Evolutionary conservation across 73 alveolate species (phyloP).

Genomic region (Paramecium biaurelia): DNA sequence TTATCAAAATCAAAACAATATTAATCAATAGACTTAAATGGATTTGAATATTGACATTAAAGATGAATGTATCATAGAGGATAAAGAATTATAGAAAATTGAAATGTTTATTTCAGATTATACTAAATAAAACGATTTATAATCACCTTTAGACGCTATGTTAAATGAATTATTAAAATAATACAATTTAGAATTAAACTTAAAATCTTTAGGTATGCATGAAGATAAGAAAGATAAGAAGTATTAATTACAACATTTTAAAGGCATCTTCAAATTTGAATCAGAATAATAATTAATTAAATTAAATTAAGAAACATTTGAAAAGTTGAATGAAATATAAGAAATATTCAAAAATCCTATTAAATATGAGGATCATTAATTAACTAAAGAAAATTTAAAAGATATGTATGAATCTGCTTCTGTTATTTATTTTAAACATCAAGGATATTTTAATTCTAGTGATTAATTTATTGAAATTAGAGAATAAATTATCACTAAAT

Average conservation of each 20-base stretch:
- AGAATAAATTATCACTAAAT: neutral
- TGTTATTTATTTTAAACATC: neutral
- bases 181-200: neutral
- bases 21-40: neutral
- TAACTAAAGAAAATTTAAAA: neutral
- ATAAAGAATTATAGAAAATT: neutral
- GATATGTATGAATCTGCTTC: neutral
- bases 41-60: neutral
- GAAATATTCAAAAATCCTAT: neutral
- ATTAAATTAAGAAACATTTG: neutral
- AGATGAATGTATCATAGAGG: neutral
- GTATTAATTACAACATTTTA: neutral
- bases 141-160: neutral
- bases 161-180: neutral
- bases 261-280: neutral
- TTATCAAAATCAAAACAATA: neutral
- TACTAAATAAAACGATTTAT: neutral
- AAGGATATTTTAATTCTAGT: neutral
- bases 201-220: neutral
- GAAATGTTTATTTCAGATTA: neutral
- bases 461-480: neutral
- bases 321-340: neutral
- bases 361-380: neutral
- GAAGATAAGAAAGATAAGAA: neutral
- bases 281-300: neutral